Evolutionary conservation across 2,329 filamentous ascomycete species (phyloP), one percentile per base, ranked within the genome.

Genomic region (Fusarium metavorans): DNA sequence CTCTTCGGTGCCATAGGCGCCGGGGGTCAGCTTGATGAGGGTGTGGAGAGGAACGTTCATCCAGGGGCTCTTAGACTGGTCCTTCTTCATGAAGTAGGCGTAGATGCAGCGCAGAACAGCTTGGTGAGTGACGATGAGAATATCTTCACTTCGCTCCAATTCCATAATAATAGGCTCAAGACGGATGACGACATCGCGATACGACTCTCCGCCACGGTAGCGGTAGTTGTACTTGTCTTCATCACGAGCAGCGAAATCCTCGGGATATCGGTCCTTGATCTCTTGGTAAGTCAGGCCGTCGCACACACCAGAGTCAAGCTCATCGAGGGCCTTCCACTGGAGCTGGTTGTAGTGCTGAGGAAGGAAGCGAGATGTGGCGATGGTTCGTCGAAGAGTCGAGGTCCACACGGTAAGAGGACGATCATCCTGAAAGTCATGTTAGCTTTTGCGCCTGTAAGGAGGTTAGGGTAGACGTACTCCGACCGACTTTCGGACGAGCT

Each of bases 191-290:
- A 99, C 96, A 80, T 99, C 97, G 66, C 96, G 94, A 83, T 99
- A 92, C 71, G 94, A 97, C 85, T 99, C 97, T 64, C 97, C 97
- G 73, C 97, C 97, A 6, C 97, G 93, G 84, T 99, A 99, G 67
- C 97, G 95, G 85, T 99, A 99, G 86, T 99, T 98, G 90, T 98
- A 98, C 85, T 99, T 99, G 88, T 99, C 97, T 76, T 98, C 95
- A 83, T 99, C 97, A 72, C 97, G 94, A 37, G 96, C 95, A 59
- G 92, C 91, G 85, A 99, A 99, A 85, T 99, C 97, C 77, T 98
- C 95, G 0, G 97, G 97, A 81, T 94, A 98, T 64, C 90, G 87
- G 79, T 97, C 91, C 79, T 97, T 95, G 81, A 99, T 98, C 81
- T 99, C 93, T 80, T 95, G 94, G 82, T 98, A 98, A 1, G 97